phyloP scores from a whole-genome alignment of 179 eudicot genomes.

The Spinacia oleracea region DNA sequence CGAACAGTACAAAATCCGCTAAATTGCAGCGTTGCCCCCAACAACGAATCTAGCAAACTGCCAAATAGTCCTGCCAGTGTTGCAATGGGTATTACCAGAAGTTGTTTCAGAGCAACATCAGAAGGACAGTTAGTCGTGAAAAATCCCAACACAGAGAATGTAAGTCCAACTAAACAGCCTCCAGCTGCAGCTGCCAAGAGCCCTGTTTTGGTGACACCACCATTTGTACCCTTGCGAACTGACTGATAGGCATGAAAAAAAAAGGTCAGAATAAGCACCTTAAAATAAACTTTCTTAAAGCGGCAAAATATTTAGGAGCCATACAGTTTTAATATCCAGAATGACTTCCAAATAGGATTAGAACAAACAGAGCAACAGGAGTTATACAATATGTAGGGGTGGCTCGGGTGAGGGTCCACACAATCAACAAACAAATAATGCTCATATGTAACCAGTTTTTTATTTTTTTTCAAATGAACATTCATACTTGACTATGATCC shows the following conservation, averaged over 20 bases:
- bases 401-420: too few species aligned
- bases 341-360: not conserved
- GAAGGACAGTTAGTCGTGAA: slow-evolving; percentile 58
- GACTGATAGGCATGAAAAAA: slow-evolving; percentile 48
- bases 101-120: slow-evolving; percentile 67
- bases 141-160: slow-evolving; percentile 66
- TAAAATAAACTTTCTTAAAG: slow-evolving; percentile 26
- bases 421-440: slow-evolving; percentile 4
- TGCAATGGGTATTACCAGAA: slow-evolving; percentile 75
- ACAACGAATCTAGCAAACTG: slow-evolving; percentile 77
- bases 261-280: slow-evolving; percentile 23
- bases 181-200: slow-evolving; percentile 88
- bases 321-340: slow-evolving; percentile 8
- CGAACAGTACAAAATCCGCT: slow-evolving; percentile 82
- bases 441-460: not conserved
- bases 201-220: slow-evolving; percentile 83
- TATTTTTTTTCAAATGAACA: not conserved
- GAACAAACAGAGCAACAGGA: not conserved
- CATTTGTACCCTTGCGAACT: slow-evolving; percentile 93
- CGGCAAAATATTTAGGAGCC: not conserved
- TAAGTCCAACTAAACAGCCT: slow-evolving; percentile 67
- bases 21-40: slow-evolving; percentile 91
- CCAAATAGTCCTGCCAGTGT: slow-evolving; percentile 81
- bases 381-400: not conserved
- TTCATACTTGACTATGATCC: not conserved